phyloP scores from a whole-genome alignment of 306 rosid genomes.

The Rosa multiflora region DNA sequence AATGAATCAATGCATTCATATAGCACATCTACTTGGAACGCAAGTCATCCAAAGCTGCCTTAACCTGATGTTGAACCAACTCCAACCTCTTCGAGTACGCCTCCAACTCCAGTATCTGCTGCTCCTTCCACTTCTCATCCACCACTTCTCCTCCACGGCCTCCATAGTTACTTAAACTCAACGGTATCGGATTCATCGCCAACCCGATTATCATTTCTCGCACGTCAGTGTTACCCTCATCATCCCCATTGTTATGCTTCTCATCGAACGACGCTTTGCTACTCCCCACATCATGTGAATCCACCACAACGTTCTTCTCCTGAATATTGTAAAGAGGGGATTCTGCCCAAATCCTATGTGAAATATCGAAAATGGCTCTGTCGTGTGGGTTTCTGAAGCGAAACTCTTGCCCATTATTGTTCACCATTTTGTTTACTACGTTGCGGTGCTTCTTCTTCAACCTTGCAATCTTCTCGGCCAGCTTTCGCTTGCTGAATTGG shows the following conservation, averaged over 20 bases:
- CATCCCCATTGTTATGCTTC: constrained; percentile 18
- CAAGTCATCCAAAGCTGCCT: constrained; percentile 63
- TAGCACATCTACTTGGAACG: constrained; percentile 28
- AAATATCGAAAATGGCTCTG: constrained; percentile 64
- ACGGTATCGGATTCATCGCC: constrained; percentile 11
- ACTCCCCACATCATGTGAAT: constrained; percentile 7
- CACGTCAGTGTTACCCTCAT: not conserved
- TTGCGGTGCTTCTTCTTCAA: constrained; percentile 69
- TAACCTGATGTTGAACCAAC: constrained; percentile 66
- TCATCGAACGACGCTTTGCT: not conserved
- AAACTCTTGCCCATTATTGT: constrained; percentile 45
- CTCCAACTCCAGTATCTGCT: constrained; percentile 64
- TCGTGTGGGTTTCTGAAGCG: constrained; percentile 66
- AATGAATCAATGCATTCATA: not conserved
- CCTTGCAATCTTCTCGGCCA: constrained; percentile 74
- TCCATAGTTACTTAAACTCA: constrained; percentile 8
- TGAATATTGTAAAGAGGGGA: constrained; percentile 1
- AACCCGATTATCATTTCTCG: constrained; percentile 19
- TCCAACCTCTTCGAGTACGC: constrained; percentile 66
- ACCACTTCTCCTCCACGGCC: constrained; percentile 25
- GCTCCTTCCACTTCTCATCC: constrained; percentile 57
- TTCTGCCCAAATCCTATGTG: constrained; percentile 63
- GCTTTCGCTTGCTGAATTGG: constrained; percentile 59
- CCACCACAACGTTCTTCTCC: constrained; percentile 12
- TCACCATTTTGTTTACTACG: constrained; percentile 34